Evolutionary conservation across 75 land plant species (phyloP).

Genomic region (Larix kaempferi): DNA sequence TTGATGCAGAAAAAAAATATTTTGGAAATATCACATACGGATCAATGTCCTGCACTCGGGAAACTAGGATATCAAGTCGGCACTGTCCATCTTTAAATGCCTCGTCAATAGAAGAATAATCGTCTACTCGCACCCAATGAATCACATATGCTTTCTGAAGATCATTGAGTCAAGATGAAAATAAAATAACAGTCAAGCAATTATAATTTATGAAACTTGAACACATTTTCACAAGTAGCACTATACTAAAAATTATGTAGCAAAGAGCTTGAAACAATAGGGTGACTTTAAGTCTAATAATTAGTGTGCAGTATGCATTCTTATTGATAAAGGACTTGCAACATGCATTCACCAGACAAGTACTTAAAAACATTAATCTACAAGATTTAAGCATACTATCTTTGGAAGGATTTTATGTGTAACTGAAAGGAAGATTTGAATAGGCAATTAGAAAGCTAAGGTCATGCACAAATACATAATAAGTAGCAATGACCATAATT

Average conservation of each 20-base stretch:
- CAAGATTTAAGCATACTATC: neutral
- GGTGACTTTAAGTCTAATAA: neutral
- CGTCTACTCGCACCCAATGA: constrained; percentile 83
- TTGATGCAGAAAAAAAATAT: constrained; percentile 1
- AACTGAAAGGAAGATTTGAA: neutral
- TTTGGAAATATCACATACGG: constrained; percentile 38
- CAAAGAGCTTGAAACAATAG: neutral
- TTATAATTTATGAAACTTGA: neutral
- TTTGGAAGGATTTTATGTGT: neutral
- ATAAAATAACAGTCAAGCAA: neutral
- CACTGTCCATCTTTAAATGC: constrained; percentile 75
- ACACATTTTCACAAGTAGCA: too few relatives aligned
- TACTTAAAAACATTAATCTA: neutral
- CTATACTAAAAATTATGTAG: neutral
- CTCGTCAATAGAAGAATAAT: constrained; percentile 44
- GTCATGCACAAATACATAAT: neutral
- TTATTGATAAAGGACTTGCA: neutral
- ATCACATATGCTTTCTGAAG: constrained; percentile 75
- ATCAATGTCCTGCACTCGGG: constrained; percentile 59
- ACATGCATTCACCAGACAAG: too few relatives aligned
- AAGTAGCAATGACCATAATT: neutral
- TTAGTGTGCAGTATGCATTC: neutral
- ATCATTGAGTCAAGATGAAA: neutral
- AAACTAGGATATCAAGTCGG: constrained; percentile 47
- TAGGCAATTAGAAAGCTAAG: neutral